Evolutionary conservation across 2,329 filamentous ascomycete species (phyloP).

Genomic region (Pestalotiopsis sp.): DNA sequence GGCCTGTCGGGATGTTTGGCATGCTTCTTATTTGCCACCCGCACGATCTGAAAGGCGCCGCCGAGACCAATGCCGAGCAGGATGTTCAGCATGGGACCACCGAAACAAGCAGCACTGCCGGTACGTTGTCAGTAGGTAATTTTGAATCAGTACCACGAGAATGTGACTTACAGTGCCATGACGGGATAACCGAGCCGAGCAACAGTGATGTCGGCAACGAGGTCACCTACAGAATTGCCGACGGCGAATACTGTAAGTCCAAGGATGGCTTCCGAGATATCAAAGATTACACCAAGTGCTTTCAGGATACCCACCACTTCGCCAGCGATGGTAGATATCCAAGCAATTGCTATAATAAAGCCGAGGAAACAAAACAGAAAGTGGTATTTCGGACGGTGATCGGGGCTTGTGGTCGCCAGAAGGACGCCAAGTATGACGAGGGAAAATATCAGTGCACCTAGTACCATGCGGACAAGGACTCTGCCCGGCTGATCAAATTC

Average conservation of each 20-base stretch:
- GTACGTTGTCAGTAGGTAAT: constrained; percentile 25
- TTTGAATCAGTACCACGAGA: neutral
- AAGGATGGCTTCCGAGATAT: constrained; percentile 92
- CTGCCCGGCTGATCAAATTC: constrained; percentile 56
- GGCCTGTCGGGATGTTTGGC: constrained; percentile 67
- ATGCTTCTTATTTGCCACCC: constrained; percentile 66
- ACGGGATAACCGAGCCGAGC: constrained; percentile 92
- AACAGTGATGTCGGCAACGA: constrained; percentile 94
- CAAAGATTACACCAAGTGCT: constrained; percentile 85
- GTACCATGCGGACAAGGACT: constrained; percentile 57
- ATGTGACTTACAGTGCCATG: constrained; percentile 73
- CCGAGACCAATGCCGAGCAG: constrained; percentile 91
- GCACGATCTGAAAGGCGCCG: constrained; percentile 84
- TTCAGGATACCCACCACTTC: constrained; percentile 96
- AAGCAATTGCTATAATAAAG: constrained; percentile 88
- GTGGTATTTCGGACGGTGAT: constrained; percentile 72
- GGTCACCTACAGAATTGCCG: constrained; percentile 90
- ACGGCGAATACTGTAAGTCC: constrained; percentile 96
- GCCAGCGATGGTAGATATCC: constrained; percentile 94
- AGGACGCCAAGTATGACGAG: constrained; percentile 68
- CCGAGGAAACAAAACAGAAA: constrained; percentile 84
- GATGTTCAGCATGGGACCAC: constrained; percentile 98
- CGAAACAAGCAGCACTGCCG: constrained; percentile 82
- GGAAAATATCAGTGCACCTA: constrained; percentile 71
- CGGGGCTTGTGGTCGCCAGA: constrained; percentile 68